These are phyloP conservation scores for Botrytis byssoidea DNA, from an alignment of 2,329 filamentous ascomycete species.

Conservation along the genomic window DNA sequence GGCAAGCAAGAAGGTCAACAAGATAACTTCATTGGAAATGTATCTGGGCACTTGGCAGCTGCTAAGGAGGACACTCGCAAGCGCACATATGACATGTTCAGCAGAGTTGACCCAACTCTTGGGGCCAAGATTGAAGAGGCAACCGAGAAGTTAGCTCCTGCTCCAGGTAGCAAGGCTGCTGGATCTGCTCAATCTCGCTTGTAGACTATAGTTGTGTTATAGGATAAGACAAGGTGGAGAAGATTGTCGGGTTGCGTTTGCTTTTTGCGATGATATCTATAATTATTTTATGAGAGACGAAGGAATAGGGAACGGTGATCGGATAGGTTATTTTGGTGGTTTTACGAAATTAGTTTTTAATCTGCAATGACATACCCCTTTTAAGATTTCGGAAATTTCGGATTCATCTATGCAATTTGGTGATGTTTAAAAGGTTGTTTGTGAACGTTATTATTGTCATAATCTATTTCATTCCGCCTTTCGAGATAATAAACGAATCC, in stretches of 20 bases:
- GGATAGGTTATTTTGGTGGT: not conserved
- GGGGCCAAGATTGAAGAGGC: constrained; percentile 52
- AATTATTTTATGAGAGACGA: constrained; percentile 5
- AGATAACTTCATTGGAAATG: constrained; percentile 59
- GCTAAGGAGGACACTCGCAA: constrained; percentile 55
- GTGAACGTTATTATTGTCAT: not conserved
- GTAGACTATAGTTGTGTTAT: constrained; percentile 3
- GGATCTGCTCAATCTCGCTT: constrained; percentile 20
- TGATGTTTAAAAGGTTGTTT: not conserved
- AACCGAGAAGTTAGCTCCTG: constrained; percentile 46
- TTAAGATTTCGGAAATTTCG: not conserved
- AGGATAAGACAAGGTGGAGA: not conserved
- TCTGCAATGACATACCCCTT: constrained; percentile 13
- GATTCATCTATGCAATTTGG: not conserved
- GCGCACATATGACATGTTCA: constrained; percentile 61
- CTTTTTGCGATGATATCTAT: constrained; percentile 11
- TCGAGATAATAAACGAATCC: not conserved
- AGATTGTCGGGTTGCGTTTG: not conserved
- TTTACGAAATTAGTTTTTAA: constrained; percentile 5
- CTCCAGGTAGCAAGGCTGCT: constrained; percentile 18
- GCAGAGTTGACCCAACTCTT: constrained; percentile 52
- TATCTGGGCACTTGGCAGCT: constrained; percentile 54
- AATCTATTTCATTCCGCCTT: not conserved
- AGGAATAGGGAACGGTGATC: not conserved
- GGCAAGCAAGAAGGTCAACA: constrained; percentile 55